Base-by-base conservation (phyloP, 306 rosid genomes). In the Acacia melanoxylon region DNA sequence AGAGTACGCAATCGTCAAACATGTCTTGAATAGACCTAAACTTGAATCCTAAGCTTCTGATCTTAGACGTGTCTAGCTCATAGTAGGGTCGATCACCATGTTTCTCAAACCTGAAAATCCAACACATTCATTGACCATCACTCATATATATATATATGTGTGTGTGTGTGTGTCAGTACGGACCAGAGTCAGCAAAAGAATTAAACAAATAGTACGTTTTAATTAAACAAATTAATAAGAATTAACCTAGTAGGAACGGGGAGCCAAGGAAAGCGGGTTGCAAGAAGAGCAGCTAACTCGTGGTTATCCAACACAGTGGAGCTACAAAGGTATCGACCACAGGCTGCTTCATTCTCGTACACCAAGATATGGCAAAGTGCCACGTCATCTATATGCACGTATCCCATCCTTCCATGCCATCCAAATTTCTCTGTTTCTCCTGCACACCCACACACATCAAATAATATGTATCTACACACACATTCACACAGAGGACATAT, bases 1-100 rank as follows among this genome's bases (percentile, higher is more conserved):
- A 93, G 29, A 89, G 89, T 77, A 95, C 68, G 81, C 94, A 89
- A 51, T 95, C 99, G 71, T 93, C 91, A 65, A 95, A 93, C 97
- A 62, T 62, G 11, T 62, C 68, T 14, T 62, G 19, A 29, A 62
- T 14, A 27, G 68, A 25, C 37, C 16, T 62, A 6, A 62, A 62
- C 68, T 62, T 13, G 68, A 62, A 27, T 62, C 68, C 68, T 27
- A 62, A 27, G 1, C 12, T 61, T 5, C 67, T 61, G 14, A 61
- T 11, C 35, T 25, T 61, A 16, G 35, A 61, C 35, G 67, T 61
- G 67, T 61, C 8, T 13, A 27, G 40, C 15, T 62, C 40, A 27
- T 62, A 62, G 40, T 13, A 27, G 3, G 68, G 68, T 11, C 93
- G 87, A 65, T 86, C 72, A 37, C 41, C 41, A 4, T 73, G 45